Conservation (phyloP, 208 protist genomes). For the Trypanosoma vivax region DNA sequence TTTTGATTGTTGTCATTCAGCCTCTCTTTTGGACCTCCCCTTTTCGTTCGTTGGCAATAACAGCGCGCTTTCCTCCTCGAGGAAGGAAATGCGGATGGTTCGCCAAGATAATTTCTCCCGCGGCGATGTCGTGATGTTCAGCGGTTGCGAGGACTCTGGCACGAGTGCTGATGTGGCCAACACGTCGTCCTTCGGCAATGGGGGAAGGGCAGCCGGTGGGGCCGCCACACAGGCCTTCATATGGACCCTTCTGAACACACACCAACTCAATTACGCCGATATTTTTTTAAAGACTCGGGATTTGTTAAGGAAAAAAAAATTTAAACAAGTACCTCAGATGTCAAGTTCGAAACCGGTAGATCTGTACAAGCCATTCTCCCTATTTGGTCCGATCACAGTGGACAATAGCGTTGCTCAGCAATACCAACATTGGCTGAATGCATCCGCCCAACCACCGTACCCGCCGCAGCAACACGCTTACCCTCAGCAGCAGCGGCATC, state of each 20-base stretch:
- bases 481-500: slow-evolving; percentile 6
- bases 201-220: slow-evolving; percentile 55
- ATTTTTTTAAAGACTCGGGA: slow-evolving; percentile 78
- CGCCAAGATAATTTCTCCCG: slow-evolving; percentile 68
- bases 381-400: slow-evolving; percentile 75
- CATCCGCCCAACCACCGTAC: slow-evolving; percentile 10
- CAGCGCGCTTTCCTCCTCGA: slow-evolving; percentile 9
- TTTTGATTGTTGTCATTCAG: slow-evolving; percentile 93
- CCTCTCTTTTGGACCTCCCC: slow-evolving; percentile 84
- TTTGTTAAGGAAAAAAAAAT: slow-evolving; percentile 58
- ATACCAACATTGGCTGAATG: slow-evolving; percentile 38
- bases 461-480: slow-evolving; percentile 13
- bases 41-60: slow-evolving; percentile 66
- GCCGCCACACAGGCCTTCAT: slow-evolving; percentile 80
- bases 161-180: slow-evolving; percentile 77
- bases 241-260: slow-evolving; percentile 63
- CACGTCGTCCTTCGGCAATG: slow-evolving; percentile 32
- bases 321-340: slow-evolving; percentile 85
- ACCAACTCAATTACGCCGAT: slow-evolving; percentile 64
- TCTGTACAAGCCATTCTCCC: slow-evolving; percentile 82
- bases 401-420: slow-evolving; percentile 55
- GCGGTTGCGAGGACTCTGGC: slow-evolving; percentile 77
- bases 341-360: slow-evolving; percentile 86
- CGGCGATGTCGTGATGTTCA: slow-evolving; percentile 87
- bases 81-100: slow-evolving; percentile 52